Evolutionary conservation across 345 rosid genomes (phyloP).

Genomic region (Raphanus raphanistrum): DNA sequence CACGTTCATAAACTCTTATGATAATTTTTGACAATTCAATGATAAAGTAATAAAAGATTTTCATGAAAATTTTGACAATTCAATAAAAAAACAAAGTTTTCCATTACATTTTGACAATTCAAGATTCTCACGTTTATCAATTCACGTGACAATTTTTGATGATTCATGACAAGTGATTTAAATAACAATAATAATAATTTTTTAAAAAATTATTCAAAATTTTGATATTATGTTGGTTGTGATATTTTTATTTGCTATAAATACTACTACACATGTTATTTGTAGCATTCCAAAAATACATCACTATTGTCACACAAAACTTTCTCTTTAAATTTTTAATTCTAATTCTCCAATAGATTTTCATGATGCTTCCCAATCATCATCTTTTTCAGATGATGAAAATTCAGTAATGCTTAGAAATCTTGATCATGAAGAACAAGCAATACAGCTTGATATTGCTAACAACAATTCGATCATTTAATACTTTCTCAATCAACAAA

Average conservation of each 20-base stretch:
- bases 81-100: not conserved
- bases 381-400: not conserved
- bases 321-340: not conserved
- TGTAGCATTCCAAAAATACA: not conserved
- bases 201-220: too few species aligned
- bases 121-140: not conserved
- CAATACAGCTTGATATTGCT: not conserved
- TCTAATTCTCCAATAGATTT: not conserved
- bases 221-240: not conserved
- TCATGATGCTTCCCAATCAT: not conserved
- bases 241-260: not conserved
- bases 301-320: not conserved
- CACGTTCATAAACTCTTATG: too few species aligned
- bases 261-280: not conserved
- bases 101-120: not conserved
- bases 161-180: not conserved
- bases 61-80: not conserved
- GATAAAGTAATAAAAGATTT: not conserved
- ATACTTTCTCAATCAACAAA: too few species aligned
- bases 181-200: too few species aligned
- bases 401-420: not conserved
- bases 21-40: not conserved
- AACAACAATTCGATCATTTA: not conserved
- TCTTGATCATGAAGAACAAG: not conserved
- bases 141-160: not conserved